Evolutionary conservation across 2,329 filamentous ascomycete species (phyloP), one percentile per base, ranked within the genome.

Genomic region (Ophiocordyceps polyrhachis-furcata): DNA sequence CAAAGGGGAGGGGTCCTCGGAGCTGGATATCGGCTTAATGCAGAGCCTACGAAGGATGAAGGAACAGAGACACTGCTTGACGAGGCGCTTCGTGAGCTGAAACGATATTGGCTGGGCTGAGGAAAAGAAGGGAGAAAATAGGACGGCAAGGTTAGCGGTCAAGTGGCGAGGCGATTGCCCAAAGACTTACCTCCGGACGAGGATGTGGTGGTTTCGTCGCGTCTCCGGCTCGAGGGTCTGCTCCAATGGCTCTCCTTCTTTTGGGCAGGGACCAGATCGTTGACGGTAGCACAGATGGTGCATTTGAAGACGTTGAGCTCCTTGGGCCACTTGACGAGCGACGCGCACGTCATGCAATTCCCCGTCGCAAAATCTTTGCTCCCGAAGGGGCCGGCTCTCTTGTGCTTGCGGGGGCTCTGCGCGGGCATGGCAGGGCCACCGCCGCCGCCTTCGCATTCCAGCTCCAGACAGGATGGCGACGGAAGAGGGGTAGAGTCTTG

Each of bases 331-430:
- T 81, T 73, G 50, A 93, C 80, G 46, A 79, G 74, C 45, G 81
- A 82, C 53, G 81, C 83, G 60, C 87, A 94, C 31, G 86, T 88
- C 74, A 89, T 87, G 58, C 87, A 94, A 53, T 76, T 79, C 20
- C 84, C 82, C 29, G 76, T 79, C 25, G 70, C 67, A 54, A 81
- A 74, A 51, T 84, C 76, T 51, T 70, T 75, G 50, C 58, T 65
- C 29, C 58, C 60, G 12, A 50, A 43, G 7, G 49, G 53, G 11
- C 49, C 67, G 59, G 53, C 63, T 43, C 56, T 50, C 55, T 42
- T 61, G 55, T 43, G 54, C 54, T 44, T 57, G n/a, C 20, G 43
- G 43, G 35, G 43, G 41, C 43, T 47, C 9, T 48, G 46, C 19
- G 42, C 47, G 5, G 48, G 43, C 45, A 50, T 44, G 41, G 25